Percentiles rank a stretch among this genome's conserved stretches.
These are phyloP conservation scores for Pleurotus salmoneostramineus DNA, from an alignment of 768 basidiomycete species.

Conservation along the genomic window DNA sequence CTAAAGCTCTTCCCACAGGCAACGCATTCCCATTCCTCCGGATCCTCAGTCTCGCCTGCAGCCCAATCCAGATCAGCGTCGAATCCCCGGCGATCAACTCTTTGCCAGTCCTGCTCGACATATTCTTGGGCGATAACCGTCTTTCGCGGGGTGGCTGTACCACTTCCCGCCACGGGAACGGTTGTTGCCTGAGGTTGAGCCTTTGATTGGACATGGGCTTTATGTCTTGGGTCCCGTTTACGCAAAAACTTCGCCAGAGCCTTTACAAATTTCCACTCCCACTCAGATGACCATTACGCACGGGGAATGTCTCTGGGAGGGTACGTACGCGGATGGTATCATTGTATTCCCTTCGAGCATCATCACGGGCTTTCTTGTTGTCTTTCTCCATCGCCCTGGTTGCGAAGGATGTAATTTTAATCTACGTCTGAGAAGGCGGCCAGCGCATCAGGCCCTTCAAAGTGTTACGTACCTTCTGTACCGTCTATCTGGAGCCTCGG, in stretches of 20 bases:
- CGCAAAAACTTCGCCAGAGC: constrained; percentile 71
- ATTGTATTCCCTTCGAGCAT: constrained; percentile 87
- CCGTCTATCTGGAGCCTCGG: constrained; percentile 84
- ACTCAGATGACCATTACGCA: background rate
- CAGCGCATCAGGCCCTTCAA: background rate
- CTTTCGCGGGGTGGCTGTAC: constrained; percentile 24
- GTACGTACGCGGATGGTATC: constrained; percentile 76
- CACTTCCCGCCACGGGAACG: constrained; percentile 22
- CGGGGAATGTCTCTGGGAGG: background rate
- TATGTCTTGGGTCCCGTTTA: constrained; percentile 89
- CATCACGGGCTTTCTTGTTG: constrained; percentile 88
- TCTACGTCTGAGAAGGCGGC: background rate
- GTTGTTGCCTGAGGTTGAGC: constrained; percentile 27
- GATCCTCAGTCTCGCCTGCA: constrained; percentile 61
- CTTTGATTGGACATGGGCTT: constrained; percentile 51
- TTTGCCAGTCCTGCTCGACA: constrained; percentile 91
- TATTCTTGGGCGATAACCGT: constrained; percentile 36
- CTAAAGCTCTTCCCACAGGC: constrained; percentile 87
- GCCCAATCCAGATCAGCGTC: constrained; percentile 72
- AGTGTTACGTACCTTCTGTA: constrained; percentile 58
- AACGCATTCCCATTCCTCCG: constrained; percentile 93
- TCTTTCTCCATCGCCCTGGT: constrained; percentile 89
- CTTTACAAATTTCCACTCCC: constrained; percentile 30
- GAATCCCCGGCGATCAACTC: constrained; percentile 35
- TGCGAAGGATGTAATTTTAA: background rate